These are phyloP conservation scores for Pontederia paniculata DNA, from an alignment of 176 grass and related monocot species.

Conservation along the genomic window DNA sequence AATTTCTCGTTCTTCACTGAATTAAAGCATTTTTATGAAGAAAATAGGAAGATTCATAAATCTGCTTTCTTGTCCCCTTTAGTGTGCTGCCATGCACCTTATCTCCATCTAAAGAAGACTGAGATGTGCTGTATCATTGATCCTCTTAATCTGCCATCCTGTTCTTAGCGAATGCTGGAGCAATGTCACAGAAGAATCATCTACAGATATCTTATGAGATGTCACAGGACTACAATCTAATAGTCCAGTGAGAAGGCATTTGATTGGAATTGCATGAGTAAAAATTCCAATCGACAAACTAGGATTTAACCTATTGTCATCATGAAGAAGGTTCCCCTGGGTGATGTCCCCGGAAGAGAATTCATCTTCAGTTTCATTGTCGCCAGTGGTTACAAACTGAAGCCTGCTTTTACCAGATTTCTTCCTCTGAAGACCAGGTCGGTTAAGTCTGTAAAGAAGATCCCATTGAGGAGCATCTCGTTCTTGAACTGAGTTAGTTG, in stretches of 20 bases:
- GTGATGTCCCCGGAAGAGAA: conserved; percentile 47
- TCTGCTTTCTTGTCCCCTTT: too few relatives aligned
- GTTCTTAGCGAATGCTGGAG: conserved; percentile 64
- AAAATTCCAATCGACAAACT: conserved; percentile 49
- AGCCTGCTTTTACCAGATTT: conserved; percentile 82
- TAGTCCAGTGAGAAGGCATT: conserved; percentile 52
- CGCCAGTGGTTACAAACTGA: conserved; percentile 63
- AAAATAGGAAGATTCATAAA: too few relatives aligned
- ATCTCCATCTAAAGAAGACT: conserved; percentile 44
- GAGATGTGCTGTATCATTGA: conserved; percentile 81
- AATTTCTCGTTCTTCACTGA: too few relatives aligned
- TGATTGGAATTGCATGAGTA: conserved; percentile 51
- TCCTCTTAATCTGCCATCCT: conserved; percentile 66
- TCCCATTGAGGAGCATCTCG: conserved; percentile 45
- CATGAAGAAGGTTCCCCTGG: conserved; percentile 27
- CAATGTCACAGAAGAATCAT: conserved; percentile 68
- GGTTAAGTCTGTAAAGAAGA: conserved; percentile 49
- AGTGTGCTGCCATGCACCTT: too few relatives aligned
- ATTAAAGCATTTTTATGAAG: too few relatives aligned
- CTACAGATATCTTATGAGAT: conserved; percentile 65
- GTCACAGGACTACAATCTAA: conserved; percentile 55
- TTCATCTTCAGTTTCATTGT: conserved; percentile 60
- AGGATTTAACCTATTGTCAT: conserved; percentile 25
- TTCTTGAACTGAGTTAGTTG: conserved; percentile 50
- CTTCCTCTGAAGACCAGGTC: conserved; percentile 48